A percentile compares a stretch with the other conserved stretches of the same genome.
Conservation (phyloP, 495 filamentous ascomycete genomes). For the Schizothecium vesticola region DNA sequence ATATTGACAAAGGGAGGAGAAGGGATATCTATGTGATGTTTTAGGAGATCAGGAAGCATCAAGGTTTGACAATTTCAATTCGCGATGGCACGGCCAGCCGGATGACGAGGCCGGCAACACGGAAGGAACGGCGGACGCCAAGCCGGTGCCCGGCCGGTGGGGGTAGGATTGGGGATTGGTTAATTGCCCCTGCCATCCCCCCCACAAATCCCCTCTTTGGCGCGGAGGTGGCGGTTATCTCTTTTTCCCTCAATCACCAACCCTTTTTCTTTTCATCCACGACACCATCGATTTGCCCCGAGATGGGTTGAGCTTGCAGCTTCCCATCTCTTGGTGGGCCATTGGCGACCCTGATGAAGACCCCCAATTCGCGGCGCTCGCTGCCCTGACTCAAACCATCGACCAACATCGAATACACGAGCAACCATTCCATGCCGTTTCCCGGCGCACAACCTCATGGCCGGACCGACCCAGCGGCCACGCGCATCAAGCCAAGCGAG, state of each 20-base stretch:
- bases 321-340: background rate
- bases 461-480: background rate
- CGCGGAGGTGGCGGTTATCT: background rate
- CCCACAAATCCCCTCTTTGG: background rate
- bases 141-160: background rate
- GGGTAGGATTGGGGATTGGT: background rate
- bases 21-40: background rate
- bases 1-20: background rate
- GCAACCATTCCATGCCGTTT: background rate
- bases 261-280: background rate
- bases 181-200: background rate
- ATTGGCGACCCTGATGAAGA: background rate
- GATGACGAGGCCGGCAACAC: background rate
- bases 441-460: background rate
- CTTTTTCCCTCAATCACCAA: background rate
- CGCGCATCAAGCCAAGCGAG: background rate
- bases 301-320: background rate
- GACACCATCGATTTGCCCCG: background rate
- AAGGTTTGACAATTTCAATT: background rate
- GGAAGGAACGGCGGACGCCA: conserved; percentile 1
- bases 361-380: background rate
- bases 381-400: background rate
- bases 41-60: background rate
- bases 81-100: background rate
- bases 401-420: background rate